Conservation (phyloP, 495 filamentous ascomycete species). For the Lasiosphaeris hirsuta region DNA sequence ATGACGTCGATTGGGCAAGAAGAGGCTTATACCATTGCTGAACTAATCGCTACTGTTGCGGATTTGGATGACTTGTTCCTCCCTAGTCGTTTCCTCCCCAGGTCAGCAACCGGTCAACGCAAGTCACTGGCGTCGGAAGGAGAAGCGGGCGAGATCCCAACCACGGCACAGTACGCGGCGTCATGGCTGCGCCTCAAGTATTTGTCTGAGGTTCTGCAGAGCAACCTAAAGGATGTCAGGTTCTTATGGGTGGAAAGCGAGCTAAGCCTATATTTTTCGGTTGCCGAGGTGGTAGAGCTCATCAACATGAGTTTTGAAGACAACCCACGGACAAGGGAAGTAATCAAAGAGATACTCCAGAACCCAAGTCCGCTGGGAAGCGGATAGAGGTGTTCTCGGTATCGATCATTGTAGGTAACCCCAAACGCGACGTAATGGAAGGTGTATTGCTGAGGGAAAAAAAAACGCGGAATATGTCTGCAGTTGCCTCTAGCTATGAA, state of each 20-base stretch:
- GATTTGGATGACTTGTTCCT: slow-evolving; percentile 73
- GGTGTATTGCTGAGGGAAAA: too few species aligned
- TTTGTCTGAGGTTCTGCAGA: slow-evolving; percentile 83
- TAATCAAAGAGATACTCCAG: slow-evolving; percentile 72
- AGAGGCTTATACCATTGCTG: slow-evolving; percentile 75
- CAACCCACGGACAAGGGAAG: slow-evolving; percentile 69
- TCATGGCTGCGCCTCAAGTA: slow-evolving; percentile 91
- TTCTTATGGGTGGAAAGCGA: slow-evolving; percentile 86
- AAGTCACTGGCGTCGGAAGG: slow-evolving; percentile 15
- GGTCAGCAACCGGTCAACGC: not conserved
- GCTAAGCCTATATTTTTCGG: slow-evolving; percentile 75
- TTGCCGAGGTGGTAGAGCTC: slow-evolving; percentile 82
- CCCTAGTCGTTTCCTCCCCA: slow-evolving; percentile 40
- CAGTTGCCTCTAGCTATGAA: too few species aligned
- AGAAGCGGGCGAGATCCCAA: slow-evolving; percentile 48
- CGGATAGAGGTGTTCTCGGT: not conserved
- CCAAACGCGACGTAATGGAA: too few species aligned
- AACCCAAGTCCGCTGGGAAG: slow-evolving; percentile 33
- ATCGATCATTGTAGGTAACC: not conserved
- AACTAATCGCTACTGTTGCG: slow-evolving; percentile 66
- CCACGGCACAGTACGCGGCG: slow-evolving; percentile 74
- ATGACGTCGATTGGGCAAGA: slow-evolving; percentile 80
- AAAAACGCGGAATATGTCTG: too few species aligned
- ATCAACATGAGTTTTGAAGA: slow-evolving; percentile 89
- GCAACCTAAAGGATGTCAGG: slow-evolving; percentile 81